A percentile compares a stretch with the other conserved stretches of the same genome.
phyloP scores from a whole-genome alignment of 1,284 basidiomycete species.

The Malassezia dermatis region DNA sequence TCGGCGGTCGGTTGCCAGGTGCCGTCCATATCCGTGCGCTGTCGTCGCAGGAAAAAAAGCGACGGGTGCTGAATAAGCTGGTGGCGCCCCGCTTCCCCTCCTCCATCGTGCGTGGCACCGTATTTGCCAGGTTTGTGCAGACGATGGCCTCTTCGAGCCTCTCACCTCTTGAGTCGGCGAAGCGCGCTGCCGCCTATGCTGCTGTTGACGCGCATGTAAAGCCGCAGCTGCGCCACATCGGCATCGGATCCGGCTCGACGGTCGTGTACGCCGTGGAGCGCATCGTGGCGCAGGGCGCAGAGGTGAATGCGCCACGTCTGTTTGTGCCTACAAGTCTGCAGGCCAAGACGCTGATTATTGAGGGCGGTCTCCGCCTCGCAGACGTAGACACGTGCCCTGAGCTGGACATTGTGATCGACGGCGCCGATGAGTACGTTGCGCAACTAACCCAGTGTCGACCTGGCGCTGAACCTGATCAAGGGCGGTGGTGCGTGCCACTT shows the following conservation, averaged over 20 bases:
- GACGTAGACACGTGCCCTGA: constrained; percentile 64
- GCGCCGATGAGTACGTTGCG: constrained; percentile 64
- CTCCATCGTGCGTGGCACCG: background rate
- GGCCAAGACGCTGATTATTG: constrained; percentile 84
- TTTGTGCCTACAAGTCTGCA: constrained; percentile 64
- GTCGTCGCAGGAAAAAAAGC: constrained; percentile 1
- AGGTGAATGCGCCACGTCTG: constrained; percentile 58
- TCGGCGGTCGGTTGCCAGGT: background rate
- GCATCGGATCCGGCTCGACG: constrained; percentile 62
- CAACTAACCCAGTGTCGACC: constrained; percentile 61
- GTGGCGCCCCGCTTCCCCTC: background rate
- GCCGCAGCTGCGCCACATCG: constrained; percentile 66
- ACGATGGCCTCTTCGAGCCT: constrained; percentile 1
- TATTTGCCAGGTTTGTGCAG: background rate
- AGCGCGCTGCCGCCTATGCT: constrained; percentile 81
- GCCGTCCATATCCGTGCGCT: constrained; percentile 9
- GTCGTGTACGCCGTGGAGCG: constrained; percentile 96
- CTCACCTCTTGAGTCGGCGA: constrained; percentile 53
- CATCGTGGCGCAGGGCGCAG: constrained; percentile 71
- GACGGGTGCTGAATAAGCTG: background rate
- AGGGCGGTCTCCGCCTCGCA: constrained; percentile 64
- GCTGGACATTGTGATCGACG: constrained; percentile 92
- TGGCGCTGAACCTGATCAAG: constrained; percentile 84
- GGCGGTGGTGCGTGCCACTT: constrained; percentile 95
- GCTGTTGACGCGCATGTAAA: constrained; percentile 84